Evolutionary conservation across 495 filamentous ascomycete genomes (phyloP).

Genomic region (Amorphotheca resinae): DNA sequence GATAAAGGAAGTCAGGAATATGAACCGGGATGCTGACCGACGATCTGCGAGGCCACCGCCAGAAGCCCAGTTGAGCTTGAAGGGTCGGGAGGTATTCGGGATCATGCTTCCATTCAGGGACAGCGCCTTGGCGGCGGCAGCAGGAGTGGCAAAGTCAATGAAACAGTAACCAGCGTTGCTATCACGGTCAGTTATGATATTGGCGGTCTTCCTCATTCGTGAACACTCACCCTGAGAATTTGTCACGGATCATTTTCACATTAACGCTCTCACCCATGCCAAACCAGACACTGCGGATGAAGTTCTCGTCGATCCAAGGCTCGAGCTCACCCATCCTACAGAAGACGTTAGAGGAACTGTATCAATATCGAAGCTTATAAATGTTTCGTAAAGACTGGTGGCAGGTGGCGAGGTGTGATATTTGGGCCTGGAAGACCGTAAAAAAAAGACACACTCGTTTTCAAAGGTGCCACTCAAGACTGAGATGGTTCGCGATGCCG

Average conservation of each 20-base stretch:
- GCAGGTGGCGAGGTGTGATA: not conserved
- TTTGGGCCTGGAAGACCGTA: not conserved
- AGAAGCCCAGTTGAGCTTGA: conserved; percentile 99
- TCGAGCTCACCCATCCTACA: conserved; percentile 99
- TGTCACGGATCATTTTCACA: conserved; percentile 99
- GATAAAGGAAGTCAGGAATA: conserved; percentile 6
- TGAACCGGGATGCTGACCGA: conserved; percentile 43
- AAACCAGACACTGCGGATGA: conserved; percentile 88
- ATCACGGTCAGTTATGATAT: conserved; percentile 14
- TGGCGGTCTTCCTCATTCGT: not conserved
- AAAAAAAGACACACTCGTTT: not conserved
- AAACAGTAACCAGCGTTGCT: conserved; percentile 99
- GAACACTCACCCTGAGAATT: conserved; percentile 84
- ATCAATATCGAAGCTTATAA: not conserved
- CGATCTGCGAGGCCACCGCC: conserved; percentile 91
- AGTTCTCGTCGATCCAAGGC: conserved; percentile 98
- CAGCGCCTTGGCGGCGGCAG: conserved; percentile 83
- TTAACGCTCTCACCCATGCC: conserved; percentile 82
- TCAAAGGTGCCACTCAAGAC: not conserved
- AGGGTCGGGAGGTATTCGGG: conserved; percentile 86
- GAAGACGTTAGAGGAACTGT: not conserved
- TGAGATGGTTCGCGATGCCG: not conserved
- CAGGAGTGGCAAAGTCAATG: conserved; percentile 77
- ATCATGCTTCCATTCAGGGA: conserved; percentile 80
- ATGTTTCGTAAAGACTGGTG: not conserved